Evolutionary conservation across 768 basidiomycete species (phyloP).

Genomic region (Lentinula detonsa): DNA sequence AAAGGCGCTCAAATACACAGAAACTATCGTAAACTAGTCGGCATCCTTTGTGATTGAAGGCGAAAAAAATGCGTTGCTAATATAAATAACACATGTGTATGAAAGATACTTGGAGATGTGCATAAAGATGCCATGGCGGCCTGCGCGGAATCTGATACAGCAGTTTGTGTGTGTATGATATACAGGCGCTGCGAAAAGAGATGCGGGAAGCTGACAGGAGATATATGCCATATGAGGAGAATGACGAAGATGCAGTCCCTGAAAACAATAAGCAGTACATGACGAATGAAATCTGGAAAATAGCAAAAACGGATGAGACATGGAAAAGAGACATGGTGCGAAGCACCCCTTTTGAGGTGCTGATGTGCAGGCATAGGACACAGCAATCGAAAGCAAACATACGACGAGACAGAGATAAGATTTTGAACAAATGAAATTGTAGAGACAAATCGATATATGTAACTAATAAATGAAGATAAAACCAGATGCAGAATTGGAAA

Average conservation of each 20-base stretch:
- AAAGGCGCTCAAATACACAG: background rate
- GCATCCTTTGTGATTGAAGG: background rate
- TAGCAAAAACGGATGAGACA: slow-evolving; percentile 6
- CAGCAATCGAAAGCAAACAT: slow-evolving; percentile 27
- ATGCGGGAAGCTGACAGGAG: background rate
- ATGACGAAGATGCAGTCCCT: background rate
- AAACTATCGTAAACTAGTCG: background rate
- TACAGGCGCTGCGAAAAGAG: slow-evolving; percentile 18
- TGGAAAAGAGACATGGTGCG: slow-evolving; percentile 11
- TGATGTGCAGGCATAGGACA: slow-evolving; percentile 23
- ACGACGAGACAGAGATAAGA: slow-evolving; percentile 15
- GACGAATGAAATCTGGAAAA: slow-evolving; percentile 15
- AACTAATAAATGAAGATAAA: slow-evolving; percentile 6
- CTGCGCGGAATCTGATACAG: slow-evolving; percentile 21
- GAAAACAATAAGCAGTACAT: slow-evolving; percentile 5
- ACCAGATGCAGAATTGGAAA: background rate
- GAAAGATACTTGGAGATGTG: background rate
- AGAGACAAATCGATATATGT: slow-evolving; percentile 13
- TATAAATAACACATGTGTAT: slow-evolving; percentile 10
- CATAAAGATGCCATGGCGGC: slow-evolving; percentile 13
- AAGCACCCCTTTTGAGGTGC: slow-evolving; percentile 12
- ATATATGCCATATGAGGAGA: background rate
- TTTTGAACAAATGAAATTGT: slow-evolving; percentile 11
- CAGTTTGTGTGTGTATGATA: slow-evolving; percentile 10
- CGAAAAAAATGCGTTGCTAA: background rate